Base-by-base conservation (phyloP, 139 green algal species). In the Volvox reticuliferus region DNA sequence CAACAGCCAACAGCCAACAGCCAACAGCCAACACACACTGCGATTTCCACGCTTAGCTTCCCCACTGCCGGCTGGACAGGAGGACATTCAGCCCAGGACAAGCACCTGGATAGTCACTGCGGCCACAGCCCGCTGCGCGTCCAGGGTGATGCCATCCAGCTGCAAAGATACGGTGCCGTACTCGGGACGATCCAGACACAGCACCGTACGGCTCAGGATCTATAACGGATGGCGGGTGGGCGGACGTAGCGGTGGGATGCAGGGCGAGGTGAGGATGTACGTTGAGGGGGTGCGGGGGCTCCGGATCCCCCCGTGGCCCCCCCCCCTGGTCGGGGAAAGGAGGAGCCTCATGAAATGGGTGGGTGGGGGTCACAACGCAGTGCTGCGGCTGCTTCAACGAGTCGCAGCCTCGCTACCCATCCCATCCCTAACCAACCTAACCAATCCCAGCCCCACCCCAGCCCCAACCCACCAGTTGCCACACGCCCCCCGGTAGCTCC, bases 121-220 rank as follows among this genome's bases (percentile, higher is more conserved):
- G 37, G 85, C 85, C 68, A 89, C 85, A n/a, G 85, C 85, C 85
- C 69, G 69, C 85, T 89, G 85, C 36, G 85, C 85, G 12, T 89
- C 85, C 26, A 36, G 35, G 0, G 44, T 82, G 18, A 89, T 75
- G 69, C 28, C 71, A 17, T 50, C 85, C 85, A 89, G 69, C 85
- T 89, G 85, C 26, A 89, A 13, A 6, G 69, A 82, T 50, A 89
- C 69, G 44, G 85, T 89, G 69, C 85, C 85, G 85, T 89, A 89
- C 69, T 89, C 85, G 26, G 85, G 85, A 12, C 85, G 85, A 55
- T 89, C 85, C 68, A 89, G 69, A 50, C 85, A 89, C 69, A 89
- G 85, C 28, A 82, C 69, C 32, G 85, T 89, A 61, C 85, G 85
- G 69, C 68, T 22, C 37, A 82, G 85, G n/a, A 89, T 61, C 85